Base-by-base conservation (phyloP, 208 protist genomes). In the Leishmania aethiopica region DNA sequence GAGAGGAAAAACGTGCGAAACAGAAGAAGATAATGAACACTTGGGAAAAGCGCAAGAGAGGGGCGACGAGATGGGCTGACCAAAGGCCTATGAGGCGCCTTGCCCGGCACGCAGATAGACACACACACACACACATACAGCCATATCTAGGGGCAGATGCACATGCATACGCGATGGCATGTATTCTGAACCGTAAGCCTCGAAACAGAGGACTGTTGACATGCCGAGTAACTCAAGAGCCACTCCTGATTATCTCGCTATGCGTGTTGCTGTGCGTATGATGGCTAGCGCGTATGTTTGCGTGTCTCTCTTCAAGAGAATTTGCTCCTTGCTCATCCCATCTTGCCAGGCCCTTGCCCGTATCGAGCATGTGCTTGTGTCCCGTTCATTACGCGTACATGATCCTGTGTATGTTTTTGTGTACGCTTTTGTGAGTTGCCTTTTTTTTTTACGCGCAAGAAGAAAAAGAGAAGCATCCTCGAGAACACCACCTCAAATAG, bases 221-320 rank as follows among this genome's bases (percentile, higher is more conserved):
- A 40, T 7, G 10, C 22, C 1, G 17, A 55, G 45, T 32, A 25
- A 10, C 42, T 59, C 69, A 35, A 13, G 45, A 35, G 11, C 11
- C 42, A 66, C 76, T 71, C 64, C 22, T 86, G 40, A 53, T 81
- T 74, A 35, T 83, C 67, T n/a, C 19, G 77, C 37, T 79, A 45
- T 19, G 51, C 81, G 66, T 71, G 51, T 53, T 28, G 49, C 8
- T 74, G 69, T 74, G 40, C 19, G 67, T 72, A 4, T 72, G 37
- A 2, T 77, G 64, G 5, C 78, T 85, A 64, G 75, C 66, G 28
- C 13, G 11, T 3, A 35, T 22, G 28, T 78, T 55, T 25, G 22
- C 25, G 53, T 25, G 66, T 69, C 42, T 49, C 45, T 75, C 49
- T 53, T 70, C 8, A 42, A 47, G 40, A 45, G 7, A 45, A 47